Percentiles rank a stretch among this genome's conserved stretches.
Evolutionary conservation across 2,329 filamentous ascomycete genomes (phyloP).

Genomic region (Trichoderma oligosporum): DNA sequence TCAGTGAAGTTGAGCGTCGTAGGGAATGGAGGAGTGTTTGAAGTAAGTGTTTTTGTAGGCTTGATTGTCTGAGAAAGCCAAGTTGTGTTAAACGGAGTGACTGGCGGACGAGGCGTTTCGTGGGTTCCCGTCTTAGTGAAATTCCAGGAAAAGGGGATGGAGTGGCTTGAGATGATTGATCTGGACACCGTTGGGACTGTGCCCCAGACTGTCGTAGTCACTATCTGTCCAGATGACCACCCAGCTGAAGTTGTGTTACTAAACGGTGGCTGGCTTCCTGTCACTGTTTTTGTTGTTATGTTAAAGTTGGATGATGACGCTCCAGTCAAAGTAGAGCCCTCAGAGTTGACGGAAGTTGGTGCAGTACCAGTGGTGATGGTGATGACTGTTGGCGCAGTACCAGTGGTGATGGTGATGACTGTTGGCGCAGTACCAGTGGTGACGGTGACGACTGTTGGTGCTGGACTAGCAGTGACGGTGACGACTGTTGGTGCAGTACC

Average conservation of each 20-base stretch:
- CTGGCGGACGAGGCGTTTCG: not conserved
- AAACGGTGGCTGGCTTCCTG: conserved; percentile 20
- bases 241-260: conserved; percentile 21
- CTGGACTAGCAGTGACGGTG: no score
- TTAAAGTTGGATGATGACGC: not conserved
- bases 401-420: conserved; percentile 7
- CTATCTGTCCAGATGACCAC: not conserved
- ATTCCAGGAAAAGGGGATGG: not conserved
- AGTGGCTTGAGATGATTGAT: conserved; percentile 11
- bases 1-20: conserved; percentile 10
- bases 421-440: not conserved
- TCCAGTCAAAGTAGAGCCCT: not conserved
- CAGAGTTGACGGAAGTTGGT: conserved; percentile 1
- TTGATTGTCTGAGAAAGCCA: conserved; percentile 4
- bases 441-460: conserved; percentile 9
- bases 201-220: conserved; percentile 5
- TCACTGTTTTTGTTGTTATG: conserved; percentile 3
- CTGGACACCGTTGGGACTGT: conserved; percentile 15
- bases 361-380: conserved; percentile 1
- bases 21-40: conserved; percentile 8
- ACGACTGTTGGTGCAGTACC: not conserved
- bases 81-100: conserved; percentile 5
- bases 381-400: not conserved
- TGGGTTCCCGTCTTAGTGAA: not conserved
- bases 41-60: not conserved